These are phyloP conservation scores for Colletotrichum neosansevieriae DNA, from an alignment of 2,329 filamentous ascomycete genomes.

Conservation along the genomic window DNA sequence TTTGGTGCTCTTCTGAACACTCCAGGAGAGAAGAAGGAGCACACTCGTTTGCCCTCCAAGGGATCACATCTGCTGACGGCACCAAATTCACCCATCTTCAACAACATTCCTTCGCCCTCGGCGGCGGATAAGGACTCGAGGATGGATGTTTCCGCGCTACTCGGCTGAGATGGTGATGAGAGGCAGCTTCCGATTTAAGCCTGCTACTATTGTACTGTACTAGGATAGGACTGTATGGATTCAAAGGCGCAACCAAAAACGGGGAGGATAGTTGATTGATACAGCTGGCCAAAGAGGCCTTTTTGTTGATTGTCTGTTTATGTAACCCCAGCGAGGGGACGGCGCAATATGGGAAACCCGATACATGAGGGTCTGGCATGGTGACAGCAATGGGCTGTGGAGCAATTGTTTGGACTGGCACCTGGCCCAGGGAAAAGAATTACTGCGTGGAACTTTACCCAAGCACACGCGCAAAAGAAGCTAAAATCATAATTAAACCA, in stretches of 20 bases:
- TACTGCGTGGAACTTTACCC: background rate
- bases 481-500: background rate
- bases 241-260: slow-evolving; percentile 1
- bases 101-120: slow-evolving; percentile 32
- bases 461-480: background rate
- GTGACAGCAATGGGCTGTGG: background rate
- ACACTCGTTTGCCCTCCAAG: slow-evolving; percentile 13
- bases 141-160: slow-evolving; percentile 35
- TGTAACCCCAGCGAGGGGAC: slow-evolving; percentile 31
- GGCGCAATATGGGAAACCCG: slow-evolving; percentile 32
- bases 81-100: slow-evolving; percentile 49
- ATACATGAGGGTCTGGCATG: slow-evolving; percentile 27
- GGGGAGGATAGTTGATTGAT: background rate
- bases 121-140: slow-evolving; percentile 40
- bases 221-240: background rate
- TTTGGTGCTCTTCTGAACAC: slow-evolving; percentile 42
- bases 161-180: slow-evolving; percentile 14
- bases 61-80: slow-evolving; percentile 48
- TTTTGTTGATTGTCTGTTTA: background rate
- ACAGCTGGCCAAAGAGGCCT: background rate
- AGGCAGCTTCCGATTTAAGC: too few relatives aligned
- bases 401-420: too few relatives aligned
- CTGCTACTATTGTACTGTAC: background rate
- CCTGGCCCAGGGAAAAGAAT: background rate
- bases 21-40: slow-evolving; percentile 36